Evolutionary conservation across 2,329 filamentous ascomycete species (phyloP).

Genomic region (Ceratocystis diversiconidia): DNA sequence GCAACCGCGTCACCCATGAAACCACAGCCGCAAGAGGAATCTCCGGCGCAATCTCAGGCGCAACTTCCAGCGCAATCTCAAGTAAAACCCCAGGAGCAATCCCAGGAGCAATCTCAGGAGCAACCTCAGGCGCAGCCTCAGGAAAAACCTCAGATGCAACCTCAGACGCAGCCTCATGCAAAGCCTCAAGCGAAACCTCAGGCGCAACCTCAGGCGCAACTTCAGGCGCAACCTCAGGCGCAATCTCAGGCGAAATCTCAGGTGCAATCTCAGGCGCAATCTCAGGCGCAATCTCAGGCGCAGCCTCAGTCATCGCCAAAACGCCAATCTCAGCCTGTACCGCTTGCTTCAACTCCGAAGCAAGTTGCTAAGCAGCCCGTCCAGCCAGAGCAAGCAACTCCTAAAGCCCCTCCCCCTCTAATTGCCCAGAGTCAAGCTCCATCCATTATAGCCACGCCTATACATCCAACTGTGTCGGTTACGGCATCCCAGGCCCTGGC

Average conservation of each 20-base stretch:
- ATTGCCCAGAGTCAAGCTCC: neutral
- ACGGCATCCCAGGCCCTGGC: neutral
- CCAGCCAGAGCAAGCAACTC: neutral
- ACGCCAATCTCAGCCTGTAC: neutral
- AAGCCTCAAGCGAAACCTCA: neutral
- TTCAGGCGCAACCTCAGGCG: neutral
- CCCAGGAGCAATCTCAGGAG: neutral
- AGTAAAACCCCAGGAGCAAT: neutral
- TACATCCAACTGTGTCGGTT: neutral
- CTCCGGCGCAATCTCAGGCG: neutral
- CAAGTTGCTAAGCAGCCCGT: neutral
- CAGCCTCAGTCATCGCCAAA: neutral
- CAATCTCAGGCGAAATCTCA: neutral
- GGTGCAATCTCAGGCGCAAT: too few relatives aligned
- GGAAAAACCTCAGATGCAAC: neutral
- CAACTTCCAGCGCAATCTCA: neutral
- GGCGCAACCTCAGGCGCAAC: neutral
- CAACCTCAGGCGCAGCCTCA: too few relatives aligned
- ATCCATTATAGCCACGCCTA: neutral
- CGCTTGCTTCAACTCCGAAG: neutral
- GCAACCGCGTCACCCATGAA: neutral
- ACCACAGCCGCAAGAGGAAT: neutral
- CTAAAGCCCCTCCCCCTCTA: neutral
- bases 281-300: neutral
- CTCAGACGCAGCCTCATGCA: neutral